Conservation (phyloP, 495 filamentous ascomycete genomes). For the Thermothielavioides terrestris region DNA sequence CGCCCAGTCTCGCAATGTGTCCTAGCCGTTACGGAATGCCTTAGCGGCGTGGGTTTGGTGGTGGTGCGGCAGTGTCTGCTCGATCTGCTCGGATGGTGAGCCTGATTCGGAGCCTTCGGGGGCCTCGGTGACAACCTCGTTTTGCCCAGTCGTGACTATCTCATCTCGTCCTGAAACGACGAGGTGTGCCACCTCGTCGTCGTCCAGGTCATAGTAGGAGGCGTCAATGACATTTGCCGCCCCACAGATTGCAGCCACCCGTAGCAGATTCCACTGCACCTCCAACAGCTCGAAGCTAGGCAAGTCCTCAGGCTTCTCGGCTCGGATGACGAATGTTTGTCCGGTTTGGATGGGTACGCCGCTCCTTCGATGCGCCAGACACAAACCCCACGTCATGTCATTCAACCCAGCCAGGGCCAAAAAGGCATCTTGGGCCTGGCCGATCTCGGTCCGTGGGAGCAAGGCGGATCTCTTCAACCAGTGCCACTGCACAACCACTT, state of each 20-base stretch:
- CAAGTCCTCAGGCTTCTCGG: neutral
- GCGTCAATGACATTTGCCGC: neutral
- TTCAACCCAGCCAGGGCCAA: neutral
- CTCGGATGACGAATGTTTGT: neutral
- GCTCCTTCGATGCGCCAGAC: neutral
- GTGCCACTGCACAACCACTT: constrained; percentile 11
- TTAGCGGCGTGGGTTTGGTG: neutral
- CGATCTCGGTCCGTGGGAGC: neutral
- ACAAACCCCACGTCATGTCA: neutral
- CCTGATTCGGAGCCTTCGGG: neutral
- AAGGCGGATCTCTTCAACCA: constrained; percentile 6
- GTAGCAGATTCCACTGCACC: neutral
- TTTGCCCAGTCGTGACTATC: neutral
- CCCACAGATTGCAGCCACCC: neutral
- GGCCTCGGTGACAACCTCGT: neutral
- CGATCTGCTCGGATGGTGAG: neutral
- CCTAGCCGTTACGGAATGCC: neutral
- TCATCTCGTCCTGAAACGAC: neutral
- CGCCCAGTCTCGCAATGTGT: neutral
- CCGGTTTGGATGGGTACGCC: neutral
- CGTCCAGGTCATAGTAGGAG: neutral
- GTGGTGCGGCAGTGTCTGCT: neutral
- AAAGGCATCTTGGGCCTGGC: neutral
- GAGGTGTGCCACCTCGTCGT: neutral
- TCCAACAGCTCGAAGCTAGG: neutral